A percentile compares a stretch with the other conserved stretches of the same genome.
Evolutionary conservation across 352 stramenopile genomes (phyloP).

Genomic region (Albugo laibachii): DNA sequence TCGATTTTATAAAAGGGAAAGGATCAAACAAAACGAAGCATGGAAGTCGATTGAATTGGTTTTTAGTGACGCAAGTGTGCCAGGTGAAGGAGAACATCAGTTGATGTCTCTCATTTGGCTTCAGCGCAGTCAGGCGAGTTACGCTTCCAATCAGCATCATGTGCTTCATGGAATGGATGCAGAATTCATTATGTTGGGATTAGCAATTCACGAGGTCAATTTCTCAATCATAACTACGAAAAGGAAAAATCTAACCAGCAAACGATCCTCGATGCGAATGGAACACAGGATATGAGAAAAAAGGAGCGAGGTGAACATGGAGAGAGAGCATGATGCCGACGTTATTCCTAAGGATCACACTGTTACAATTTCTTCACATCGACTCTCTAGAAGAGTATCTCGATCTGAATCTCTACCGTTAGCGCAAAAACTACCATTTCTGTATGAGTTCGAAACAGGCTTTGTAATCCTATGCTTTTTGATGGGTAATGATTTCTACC

Average conservation of each 20-base stretch:
- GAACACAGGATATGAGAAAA: conserved; percentile 30
- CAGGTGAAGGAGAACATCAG: conserved; percentile 99
- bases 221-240: conserved; percentile 95
- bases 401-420: conserved; percentile 83
- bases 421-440: conserved; percentile 70
- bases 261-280: conserved; percentile 50
- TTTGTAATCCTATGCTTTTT: conserved; percentile 99
- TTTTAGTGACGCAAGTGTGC: conserved; percentile 90
- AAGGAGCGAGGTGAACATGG: conserved; percentile 68
- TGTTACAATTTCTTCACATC: conserved; percentile 87
- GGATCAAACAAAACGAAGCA: conserved; percentile 81
- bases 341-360: conserved; percentile 73
- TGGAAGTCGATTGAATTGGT: conserved; percentile 93
- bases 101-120: conserved; percentile 96
- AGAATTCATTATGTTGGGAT: conserved; percentile 98
- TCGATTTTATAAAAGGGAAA: conserved; percentile 84
- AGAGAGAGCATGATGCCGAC: conserved; percentile 48
- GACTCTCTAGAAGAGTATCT: conserved; percentile 88
- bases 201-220: conserved; percentile 96
- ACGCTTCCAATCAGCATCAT: conserved; percentile 95
- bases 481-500: conserved; percentile 98
- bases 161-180: conserved; percentile 96
- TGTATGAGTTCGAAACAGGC: conserved; percentile 93
- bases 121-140: conserved; percentile 86
- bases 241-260: conserved; percentile 38